A percentile compares a stretch with the other conserved stretches of the same genome.
Conservation (phyloP, 805 yeast genomes). For the Wickerhamomyces pijperi region DNA sequence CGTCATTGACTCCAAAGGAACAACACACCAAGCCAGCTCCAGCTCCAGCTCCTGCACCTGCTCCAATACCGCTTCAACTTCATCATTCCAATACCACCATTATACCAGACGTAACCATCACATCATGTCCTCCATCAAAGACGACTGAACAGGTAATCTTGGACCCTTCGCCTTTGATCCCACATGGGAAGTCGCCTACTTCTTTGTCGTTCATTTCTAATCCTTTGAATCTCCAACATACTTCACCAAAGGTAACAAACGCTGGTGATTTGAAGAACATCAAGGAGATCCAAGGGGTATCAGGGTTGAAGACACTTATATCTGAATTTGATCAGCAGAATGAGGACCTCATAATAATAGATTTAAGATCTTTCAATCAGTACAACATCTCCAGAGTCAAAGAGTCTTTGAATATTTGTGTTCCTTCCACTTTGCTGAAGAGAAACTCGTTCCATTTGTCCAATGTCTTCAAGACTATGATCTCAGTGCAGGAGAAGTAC, state of each 20-base stretch:
- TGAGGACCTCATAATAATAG: conserved; percentile 23
- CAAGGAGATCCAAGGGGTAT: not conserved
- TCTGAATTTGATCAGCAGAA: not conserved
- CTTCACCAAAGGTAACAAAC: not conserved
- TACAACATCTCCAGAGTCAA: conserved; percentile 47
- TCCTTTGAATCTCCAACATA: not conserved
- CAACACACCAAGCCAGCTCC: not conserved
- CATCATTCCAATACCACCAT: not conserved
- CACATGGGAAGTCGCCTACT: not conserved
- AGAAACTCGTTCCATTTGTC: conserved; percentile 27
- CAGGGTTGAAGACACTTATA: not conserved
- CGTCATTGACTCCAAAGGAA: not conserved
- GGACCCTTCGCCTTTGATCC: not conserved
- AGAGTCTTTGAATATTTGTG: conserved; percentile 63
- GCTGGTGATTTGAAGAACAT: not conserved
- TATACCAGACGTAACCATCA: not conserved
- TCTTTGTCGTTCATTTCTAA: not conserved
- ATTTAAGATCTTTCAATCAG: conserved; percentile 74
- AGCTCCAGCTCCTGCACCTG: not conserved
- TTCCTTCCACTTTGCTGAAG: conserved; percentile 80
- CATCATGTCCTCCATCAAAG: not conserved
- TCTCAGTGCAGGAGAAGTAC: conserved; percentile 9
- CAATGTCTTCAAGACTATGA: conserved; percentile 20
- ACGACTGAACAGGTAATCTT: not conserved
- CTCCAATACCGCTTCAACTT: not conserved